These are phyloP conservation scores for Margaritispora aquatica DNA, from an alignment of 495 filamentous ascomycete genomes.

Conservation along the genomic window DNA sequence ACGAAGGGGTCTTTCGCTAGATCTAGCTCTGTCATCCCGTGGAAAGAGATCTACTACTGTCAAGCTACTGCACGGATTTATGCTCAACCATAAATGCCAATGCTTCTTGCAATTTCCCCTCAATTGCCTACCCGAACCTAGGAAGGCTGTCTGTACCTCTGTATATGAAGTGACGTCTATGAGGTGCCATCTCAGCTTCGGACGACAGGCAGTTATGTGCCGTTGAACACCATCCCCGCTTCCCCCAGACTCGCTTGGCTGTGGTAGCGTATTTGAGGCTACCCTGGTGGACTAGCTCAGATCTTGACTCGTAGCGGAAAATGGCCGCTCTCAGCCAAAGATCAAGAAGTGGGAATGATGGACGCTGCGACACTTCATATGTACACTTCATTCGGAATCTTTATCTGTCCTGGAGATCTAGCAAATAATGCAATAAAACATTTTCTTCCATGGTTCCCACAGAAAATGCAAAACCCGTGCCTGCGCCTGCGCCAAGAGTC, in stretches of 20 bases:
- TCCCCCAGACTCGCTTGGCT: neutral
- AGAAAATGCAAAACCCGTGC: too few relatives aligned
- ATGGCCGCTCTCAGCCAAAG: neutral
- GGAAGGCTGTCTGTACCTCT: too few relatives aligned
- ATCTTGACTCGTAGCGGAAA: neutral
- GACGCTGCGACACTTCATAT: too few relatives aligned
- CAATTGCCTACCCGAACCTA: neutral
- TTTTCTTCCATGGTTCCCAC: too few relatives aligned
- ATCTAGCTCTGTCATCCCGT: neutral
- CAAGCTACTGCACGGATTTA: neutral
- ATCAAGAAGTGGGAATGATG: too few relatives aligned
- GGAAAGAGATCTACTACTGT: too few relatives aligned
- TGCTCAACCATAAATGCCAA: neutral
- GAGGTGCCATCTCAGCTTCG: too few relatives aligned
- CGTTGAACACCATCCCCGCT: neutral
- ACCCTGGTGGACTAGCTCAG: neutral
- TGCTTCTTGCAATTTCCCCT: neutral
- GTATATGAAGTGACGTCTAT: too few relatives aligned
- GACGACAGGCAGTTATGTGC: neutral
- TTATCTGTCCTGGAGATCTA: too few relatives aligned
- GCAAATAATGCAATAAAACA: too few relatives aligned
- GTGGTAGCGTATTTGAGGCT: neutral
- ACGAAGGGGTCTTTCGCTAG: neutral
- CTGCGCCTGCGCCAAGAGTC: too few relatives aligned
- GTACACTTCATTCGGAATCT: too few relatives aligned